Conservation (phyloP, 2,329 filamentous ascomycete species). For the Graphium sp. region DNA sequence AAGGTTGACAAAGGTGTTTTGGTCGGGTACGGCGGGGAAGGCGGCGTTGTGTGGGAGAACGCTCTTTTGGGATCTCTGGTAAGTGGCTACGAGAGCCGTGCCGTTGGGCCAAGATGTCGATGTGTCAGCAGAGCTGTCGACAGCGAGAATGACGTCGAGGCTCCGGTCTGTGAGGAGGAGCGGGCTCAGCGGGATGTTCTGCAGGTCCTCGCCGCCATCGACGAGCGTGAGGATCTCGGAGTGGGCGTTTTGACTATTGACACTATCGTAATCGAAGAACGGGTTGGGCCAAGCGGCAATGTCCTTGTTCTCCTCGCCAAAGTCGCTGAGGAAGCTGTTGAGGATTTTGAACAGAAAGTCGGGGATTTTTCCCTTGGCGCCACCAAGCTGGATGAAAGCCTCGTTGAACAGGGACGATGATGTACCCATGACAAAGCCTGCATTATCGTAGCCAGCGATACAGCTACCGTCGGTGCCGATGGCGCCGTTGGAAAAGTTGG, state of each 20-base stretch:
- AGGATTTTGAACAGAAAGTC: conserved; percentile 33
- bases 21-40: conserved; percentile 57
- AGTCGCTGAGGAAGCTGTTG: conserved; percentile 26
- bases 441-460: conserved; percentile 67
- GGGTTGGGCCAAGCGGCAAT: conserved; percentile 68
- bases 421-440: conserved; percentile 72
- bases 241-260: conserved; percentile 37
- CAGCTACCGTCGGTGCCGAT: conserved; percentile 42
- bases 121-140: conserved; percentile 65
- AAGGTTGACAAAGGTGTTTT: conserved; percentile 63
- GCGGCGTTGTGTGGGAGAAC: conserved; percentile 47
- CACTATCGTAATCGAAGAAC: conserved; percentile 48
- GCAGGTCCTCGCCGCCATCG: conserved; percentile 61
- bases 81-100: conserved; percentile 57
- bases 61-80: conserved; percentile 41
- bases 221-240: conserved; percentile 47
- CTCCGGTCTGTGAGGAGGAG: conserved; percentile 55
- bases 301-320: conserved; percentile 48
- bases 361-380: conserved; percentile 23
- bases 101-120: conserved; percentile 58
- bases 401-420: conserved; percentile 75
- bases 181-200: conserved; percentile 68
- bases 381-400: conserved; percentile 44
- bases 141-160: conserved; percentile 67
- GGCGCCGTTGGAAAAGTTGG: conserved; percentile 48